phyloP scores from a whole-genome alignment of 495 filamentous ascomycete genomes.

The Neurospora sp. region DNA sequence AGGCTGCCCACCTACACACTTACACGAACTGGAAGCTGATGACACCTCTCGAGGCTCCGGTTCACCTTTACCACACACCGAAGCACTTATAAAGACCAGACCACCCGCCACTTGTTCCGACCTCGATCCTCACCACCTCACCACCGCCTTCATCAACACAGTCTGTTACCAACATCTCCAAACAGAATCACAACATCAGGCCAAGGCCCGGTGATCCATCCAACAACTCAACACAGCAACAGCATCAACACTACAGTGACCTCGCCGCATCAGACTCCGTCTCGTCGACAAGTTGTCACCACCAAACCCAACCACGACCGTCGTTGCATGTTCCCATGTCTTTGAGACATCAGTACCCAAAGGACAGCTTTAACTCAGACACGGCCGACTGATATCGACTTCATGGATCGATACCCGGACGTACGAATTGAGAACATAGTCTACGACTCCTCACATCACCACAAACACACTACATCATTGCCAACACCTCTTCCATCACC shows the following conservation, averaged over 20 bases:
- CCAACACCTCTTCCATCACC: slow-evolving; percentile 1
- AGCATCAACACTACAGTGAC: slow-evolving; percentile 1
- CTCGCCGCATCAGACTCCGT: not conserved
- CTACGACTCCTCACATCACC: slow-evolving; percentile 14
- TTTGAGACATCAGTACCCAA: slow-evolving; percentile 25
- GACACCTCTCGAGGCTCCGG: not conserved
- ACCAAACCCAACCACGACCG: not conserved
- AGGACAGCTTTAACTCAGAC: slow-evolving; percentile 29
- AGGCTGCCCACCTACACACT: not conserved
- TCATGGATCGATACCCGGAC: slow-evolving; percentile 8
- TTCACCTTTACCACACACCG: not conserved
- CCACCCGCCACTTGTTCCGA: not conserved
- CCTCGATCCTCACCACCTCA: not conserved
- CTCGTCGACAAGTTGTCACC: not conserved
- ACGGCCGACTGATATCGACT: slow-evolving; percentile 30
- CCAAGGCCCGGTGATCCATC: not conserved
- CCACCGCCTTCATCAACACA: slow-evolving; percentile 1
- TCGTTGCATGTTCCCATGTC: slow-evolving; percentile 32
- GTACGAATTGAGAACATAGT: slow-evolving; percentile 24
- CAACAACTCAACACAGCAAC: not conserved
- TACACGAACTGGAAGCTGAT: not conserved
- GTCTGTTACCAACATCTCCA: not conserved
- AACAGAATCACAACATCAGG: not conserved
- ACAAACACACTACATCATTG: slow-evolving; percentile 7
- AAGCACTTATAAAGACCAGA: not conserved